phyloP scores from a whole-genome alignment of 2,329 filamentous ascomycete species.

The Ascocoryne sarcoides region DNA sequence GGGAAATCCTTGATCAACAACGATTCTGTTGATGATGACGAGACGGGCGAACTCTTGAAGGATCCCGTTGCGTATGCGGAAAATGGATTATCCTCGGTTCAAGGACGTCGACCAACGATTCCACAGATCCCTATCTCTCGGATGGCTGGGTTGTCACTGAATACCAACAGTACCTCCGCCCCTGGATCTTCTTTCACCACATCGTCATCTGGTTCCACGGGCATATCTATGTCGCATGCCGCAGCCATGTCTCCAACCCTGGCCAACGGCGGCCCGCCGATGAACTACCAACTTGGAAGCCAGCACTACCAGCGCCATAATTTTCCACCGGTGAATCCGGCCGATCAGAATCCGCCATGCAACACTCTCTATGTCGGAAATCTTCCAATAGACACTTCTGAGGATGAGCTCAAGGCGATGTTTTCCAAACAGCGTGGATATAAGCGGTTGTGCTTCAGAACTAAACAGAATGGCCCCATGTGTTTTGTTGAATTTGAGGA shows the following conservation, averaged over 20 bases:
- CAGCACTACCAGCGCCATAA: slow-evolving; percentile 54
- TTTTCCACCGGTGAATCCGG: slow-evolving; percentile 82
- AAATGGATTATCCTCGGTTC: slow-evolving; percentile 45
- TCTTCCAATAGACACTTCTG: slow-evolving; percentile 80
- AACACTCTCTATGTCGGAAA: slow-evolving; percentile 99
- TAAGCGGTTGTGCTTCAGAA: slow-evolving; percentile 88
- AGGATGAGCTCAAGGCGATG: slow-evolving; percentile 89
- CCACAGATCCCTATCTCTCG: slow-evolving; percentile 61
- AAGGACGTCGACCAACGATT: slow-evolving; percentile 60
- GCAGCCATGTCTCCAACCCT: slow-evolving; percentile 49
- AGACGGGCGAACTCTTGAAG: slow-evolving; percentile 62
- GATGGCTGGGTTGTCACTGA: slow-evolving; percentile 63
- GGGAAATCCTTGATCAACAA: slow-evolving; percentile 68
- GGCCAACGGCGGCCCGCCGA: slow-evolving; percentile 34
- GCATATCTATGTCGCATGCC: slow-evolving; percentile 22
- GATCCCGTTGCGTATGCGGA: slow-evolving; percentile 68
- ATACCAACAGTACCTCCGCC: slow-evolving; percentile 46
- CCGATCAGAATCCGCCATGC: slow-evolving; percentile 93
- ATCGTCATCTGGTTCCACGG: slow-evolving; percentile 14
- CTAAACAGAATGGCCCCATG: slow-evolving; percentile 94
- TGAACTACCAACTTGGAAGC: slow-evolving; percentile 46
- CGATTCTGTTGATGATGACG: slow-evolving; percentile 59
- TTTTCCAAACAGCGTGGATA: slow-evolving; percentile 93
- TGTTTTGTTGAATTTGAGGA: slow-evolving; percentile 99
- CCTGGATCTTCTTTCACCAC: slow-evolving; percentile 18